A percentile compares a stretch with the other conserved stretches of the same genome.
phyloP scores from a whole-genome alignment of 129 eudicot genomes.

The Artemisia tridentata region DNA sequence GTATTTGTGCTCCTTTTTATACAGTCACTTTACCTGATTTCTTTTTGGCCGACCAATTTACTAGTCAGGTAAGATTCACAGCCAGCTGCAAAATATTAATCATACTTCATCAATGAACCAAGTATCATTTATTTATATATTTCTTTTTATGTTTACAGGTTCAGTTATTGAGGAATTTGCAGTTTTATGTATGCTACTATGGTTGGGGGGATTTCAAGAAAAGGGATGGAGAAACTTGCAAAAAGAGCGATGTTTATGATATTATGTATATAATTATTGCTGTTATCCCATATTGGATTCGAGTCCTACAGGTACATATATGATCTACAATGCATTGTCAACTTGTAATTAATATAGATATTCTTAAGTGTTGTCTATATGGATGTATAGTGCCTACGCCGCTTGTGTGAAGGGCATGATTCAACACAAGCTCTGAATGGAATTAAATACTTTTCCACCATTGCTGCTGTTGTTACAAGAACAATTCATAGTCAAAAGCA shows the following conservation, averaged over 20 bases:
- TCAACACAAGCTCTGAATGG: slow-evolving; percentile 46
- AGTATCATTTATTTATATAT: background rate
- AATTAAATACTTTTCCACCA: slow-evolving; percentile 63
- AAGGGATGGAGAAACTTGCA: slow-evolving; percentile 43
- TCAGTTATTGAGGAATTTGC: slow-evolving; percentile 54
- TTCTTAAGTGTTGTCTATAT: background rate
- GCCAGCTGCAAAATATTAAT: background rate
- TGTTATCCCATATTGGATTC: slow-evolving; percentile 57
- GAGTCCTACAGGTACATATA: slow-evolving; percentile 53
- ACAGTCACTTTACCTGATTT: slow-evolving; percentile 64
- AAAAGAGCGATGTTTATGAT: slow-evolving; percentile 20
- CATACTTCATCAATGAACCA: background rate
- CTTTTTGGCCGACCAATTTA: slow-evolving; percentile 75
- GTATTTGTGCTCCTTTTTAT: slow-evolving; percentile 72
- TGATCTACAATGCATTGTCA: background rate
- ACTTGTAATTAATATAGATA: background rate
- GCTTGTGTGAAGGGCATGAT: slow-evolving; percentile 52
- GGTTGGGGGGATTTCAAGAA: slow-evolving; percentile 53
- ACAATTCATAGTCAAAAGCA: slow-evolving; percentile 27
- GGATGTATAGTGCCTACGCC: slow-evolving; percentile 49
- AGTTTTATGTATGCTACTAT: slow-evolving; percentile 65
- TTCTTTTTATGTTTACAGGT: slow-evolving; percentile 34
- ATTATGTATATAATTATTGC: slow-evolving; percentile 42
- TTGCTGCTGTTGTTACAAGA: slow-evolving; percentile 57
- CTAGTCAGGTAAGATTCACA: slow-evolving; percentile 57